A percentile compares a stretch with the other conserved stretches of the same genome.
These are phyloP conservation scores for Taphrina wiesneri DNA, from an alignment of 1,139 yeast genomes.

Conservation along the genomic window DNA sequence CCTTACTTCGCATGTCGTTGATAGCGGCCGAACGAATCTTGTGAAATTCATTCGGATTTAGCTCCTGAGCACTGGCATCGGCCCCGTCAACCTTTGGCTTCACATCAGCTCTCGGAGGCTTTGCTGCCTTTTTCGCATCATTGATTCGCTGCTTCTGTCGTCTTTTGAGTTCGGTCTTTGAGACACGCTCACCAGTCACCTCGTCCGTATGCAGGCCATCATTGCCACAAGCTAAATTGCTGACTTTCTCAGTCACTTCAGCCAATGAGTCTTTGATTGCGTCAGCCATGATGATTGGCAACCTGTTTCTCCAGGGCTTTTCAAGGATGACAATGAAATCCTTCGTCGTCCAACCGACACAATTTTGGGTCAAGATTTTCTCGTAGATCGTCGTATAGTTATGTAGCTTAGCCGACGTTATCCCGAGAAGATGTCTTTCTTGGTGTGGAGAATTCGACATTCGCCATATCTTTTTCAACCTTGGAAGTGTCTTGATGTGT, in stretches of 20 bases:
- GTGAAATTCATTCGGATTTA: constrained; percentile 84
- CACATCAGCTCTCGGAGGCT: constrained; percentile 49
- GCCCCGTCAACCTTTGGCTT: constrained; percentile 48
- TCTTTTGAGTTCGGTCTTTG: constrained; percentile 93
- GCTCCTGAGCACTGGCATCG: constrained; percentile 74
- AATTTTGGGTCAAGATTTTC: neutral
- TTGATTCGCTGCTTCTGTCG: constrained; percentile 82
- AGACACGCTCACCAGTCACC: constrained; percentile 92
- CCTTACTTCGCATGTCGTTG: constrained; percentile 62
- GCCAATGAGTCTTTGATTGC: constrained; percentile 22
- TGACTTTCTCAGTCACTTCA: constrained; percentile 21
- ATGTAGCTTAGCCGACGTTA: neutral
- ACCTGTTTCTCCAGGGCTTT: no score
- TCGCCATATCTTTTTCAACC: no score
- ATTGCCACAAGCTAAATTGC: neutral
- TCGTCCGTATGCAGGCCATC: constrained; percentile 82
- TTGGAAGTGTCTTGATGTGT: no score
- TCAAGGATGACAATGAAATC: no score
- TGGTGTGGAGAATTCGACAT: no score
- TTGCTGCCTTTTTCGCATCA: constrained; percentile 76
- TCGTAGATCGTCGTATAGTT: neutral
- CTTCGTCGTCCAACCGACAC: neutral
- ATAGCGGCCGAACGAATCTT: constrained; percentile 92
- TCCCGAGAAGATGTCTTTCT: no score
- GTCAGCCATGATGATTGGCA: constrained; percentile 3